Evolutionary conservation across 2,329 filamentous ascomycete genomes (phyloP), one percentile per base, ranked within the genome.

Genomic region (Phoma sp.): DNA sequence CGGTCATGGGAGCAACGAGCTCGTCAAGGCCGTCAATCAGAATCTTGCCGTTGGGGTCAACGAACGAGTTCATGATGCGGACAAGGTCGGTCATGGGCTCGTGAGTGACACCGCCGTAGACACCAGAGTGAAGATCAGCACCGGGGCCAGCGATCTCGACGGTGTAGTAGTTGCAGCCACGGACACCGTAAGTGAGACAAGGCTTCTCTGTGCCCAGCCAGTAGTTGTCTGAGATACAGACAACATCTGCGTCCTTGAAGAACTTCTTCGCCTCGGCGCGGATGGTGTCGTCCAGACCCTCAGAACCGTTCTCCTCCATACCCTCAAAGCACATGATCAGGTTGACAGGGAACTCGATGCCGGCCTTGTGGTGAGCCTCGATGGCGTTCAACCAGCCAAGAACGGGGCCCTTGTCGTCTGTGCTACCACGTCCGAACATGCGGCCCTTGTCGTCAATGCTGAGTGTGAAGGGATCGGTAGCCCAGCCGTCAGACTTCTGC

Each of bases 151-250:
- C 92, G 60, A 99, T 82, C 77, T 95, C 90, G 65, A 99, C 79
- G 47, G 89, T 90, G 82, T 98, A 99, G 84, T 99, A 99, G 82
- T 96, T 98, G 86, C 91, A 96, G 48, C 95, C 95, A 64, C 95
- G 90, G 59, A 99, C 89, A 66, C 95, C 95, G 75, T 99, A 99
- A 8, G 95, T 99, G 71, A 99, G 80, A 77, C 95, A 99, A 10
- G 95, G 95, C 84, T 97, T 97, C 83, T 98, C 92, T 5, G 95
- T 98, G 55, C 95, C 95, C 36, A 99, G 87, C 95, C 95, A 99
- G 86, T 99, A 99, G 84, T 99, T 99, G 78, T 99, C 95, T 42
- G 91, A 96, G 74, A 99, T 99, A 80, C 95, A 99, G 57, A 98
- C 91, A 5, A 93, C 95, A 65, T 99, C 95, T 32, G 92, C 87